These are phyloP conservation scores for Vitis vinifera DNA, from an alignment of 164 flowering plant species.

Conservation along the genomic window DNA sequence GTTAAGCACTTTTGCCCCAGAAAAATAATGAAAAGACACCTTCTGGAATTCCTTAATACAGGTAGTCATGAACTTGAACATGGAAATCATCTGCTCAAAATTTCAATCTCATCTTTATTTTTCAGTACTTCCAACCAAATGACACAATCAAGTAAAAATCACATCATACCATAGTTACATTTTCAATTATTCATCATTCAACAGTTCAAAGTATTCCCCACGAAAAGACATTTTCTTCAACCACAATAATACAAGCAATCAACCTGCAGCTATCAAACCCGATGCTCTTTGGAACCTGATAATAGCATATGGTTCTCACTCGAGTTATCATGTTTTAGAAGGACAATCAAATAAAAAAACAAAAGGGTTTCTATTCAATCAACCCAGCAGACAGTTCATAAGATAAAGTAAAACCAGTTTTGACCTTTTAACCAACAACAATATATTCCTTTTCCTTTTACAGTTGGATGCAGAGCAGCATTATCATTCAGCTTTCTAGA, in stretches of 20 bases:
- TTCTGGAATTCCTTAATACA: no score
- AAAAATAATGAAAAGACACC: no score
- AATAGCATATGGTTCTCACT: not conserved
- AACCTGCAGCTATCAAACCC: not conserved
- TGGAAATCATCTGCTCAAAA: no score
- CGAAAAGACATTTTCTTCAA: no score
- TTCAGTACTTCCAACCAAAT: no score
- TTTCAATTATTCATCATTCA: no score
- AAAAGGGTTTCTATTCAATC: not conserved
- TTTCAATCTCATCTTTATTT: no score
- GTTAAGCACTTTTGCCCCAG: no score
- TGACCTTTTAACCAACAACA: not conserved
- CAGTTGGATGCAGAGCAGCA: constrained; percentile 1
- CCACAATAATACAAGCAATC: not conserved
- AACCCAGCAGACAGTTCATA: not conserved
- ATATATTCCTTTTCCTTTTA: not conserved
- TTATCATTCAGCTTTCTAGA: not conserved
- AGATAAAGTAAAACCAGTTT: not conserved
- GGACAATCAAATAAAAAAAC: not conserved
- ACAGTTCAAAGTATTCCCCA: no score
- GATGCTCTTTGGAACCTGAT: constrained; percentile 5
- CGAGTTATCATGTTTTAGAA: constrained; percentile 2
- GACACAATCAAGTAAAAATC: no score
- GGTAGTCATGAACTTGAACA: no score
- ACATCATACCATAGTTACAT: no score